Evolutionary conservation across 2,329 filamentous ascomycete species (phyloP), one percentile per base, ranked within the genome.

Genomic region (Colletotrichum cordylinicola): DNA sequence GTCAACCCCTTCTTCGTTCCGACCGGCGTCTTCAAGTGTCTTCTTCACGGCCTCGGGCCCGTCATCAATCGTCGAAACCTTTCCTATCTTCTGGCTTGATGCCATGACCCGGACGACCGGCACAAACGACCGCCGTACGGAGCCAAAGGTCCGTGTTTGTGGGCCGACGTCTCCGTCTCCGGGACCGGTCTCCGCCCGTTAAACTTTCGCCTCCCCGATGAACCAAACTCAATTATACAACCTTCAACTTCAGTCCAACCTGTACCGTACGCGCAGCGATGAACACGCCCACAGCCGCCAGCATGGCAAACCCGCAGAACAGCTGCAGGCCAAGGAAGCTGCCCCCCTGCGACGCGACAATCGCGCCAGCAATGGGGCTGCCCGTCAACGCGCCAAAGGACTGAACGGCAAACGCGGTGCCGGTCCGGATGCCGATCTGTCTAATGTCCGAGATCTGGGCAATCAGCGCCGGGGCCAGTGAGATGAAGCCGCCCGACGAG

Each of bases 391-490:
- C 92, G 6, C 92, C 93, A 37, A 95, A 84, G 2, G 91, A 88
- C 72, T 92, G 87, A 62, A 92, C 82, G 18, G 91, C 89, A 81
- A 94, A 94, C 31, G 91, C 87, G 0, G 90, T 88, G 1, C 94
- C 94, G 3, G 89, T 92, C 8, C 94, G 88, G 2, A 93, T 89
- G 16, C 94, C 94, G 39, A 96, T 92, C 81, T 94, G 89, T 24
- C 90, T 87, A 48, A 95, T 89, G 61, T 94, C 92, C 2, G 91
- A 92, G 77, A 95, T 93, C 80, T 95, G 93, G 2, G 93, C 93
- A 27, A 96, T 86, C 16, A 94, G 85, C 0, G 93, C 89, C 0
- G 94, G 92, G 0, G 87, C 87, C 21, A 95, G 85, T 0, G 90
- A 90, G 43, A 94, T 90, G 79, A 92, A 94, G 4, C 91, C 90